Evolutionary conservation across 140 eudicot species (phyloP), one percentile per base, ranked within the genome.

Genomic region (Cichorium intybus): DNA sequence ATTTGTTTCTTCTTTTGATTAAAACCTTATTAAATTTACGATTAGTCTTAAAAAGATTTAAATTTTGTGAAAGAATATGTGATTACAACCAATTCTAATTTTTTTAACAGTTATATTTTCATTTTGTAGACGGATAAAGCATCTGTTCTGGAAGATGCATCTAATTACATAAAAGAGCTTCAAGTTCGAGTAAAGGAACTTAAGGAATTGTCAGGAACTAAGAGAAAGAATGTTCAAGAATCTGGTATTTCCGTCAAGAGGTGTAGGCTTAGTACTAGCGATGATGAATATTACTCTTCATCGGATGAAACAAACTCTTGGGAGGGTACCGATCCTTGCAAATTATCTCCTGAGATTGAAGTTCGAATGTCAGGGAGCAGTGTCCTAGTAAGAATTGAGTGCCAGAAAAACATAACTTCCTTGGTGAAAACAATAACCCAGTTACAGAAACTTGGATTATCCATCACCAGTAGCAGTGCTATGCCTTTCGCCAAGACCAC

Each of bases 61-160:
- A n/a, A n/a, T n/a, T n/a, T n/a, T n/a, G n/a, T n/a, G n/a, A n/a
- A n/a, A n/a, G n/a, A n/a, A n/a, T n/a, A n/a, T n/a, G n/a, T n/a
- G n/a, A n/a, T n/a, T n/a, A n/a, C n/a, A n/a, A n/a, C n/a, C n/a
- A n/a, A n/a, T n/a, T n/a, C n/a, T n/a, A n/a, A n/a, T n/a, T 60
- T 18, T 34, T 10, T 52, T 3, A 37, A 60, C 33, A 6, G 6
- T 37, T 11, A 5, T 23, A 11, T 22, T 3, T 4, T 53, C 10
- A 27, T 11, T 9, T 35, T 18, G 6, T 56, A 85, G 86, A 60
- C 80, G 82, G 95, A 85, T 47, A 85, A 85, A 46, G 81, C 86
- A 7, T 69, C 94, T 4, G 64, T 82, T 34, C 71, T 85, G 15
- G 82, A 72, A 73, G 95, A 85, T 61, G 82, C 95, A 15, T 41